Evolutionary conservation across 2,329 filamentous ascomycete genomes (phyloP), one percentile per base, ranked within the genome.

Genomic region (Zarea fungicola): DNA sequence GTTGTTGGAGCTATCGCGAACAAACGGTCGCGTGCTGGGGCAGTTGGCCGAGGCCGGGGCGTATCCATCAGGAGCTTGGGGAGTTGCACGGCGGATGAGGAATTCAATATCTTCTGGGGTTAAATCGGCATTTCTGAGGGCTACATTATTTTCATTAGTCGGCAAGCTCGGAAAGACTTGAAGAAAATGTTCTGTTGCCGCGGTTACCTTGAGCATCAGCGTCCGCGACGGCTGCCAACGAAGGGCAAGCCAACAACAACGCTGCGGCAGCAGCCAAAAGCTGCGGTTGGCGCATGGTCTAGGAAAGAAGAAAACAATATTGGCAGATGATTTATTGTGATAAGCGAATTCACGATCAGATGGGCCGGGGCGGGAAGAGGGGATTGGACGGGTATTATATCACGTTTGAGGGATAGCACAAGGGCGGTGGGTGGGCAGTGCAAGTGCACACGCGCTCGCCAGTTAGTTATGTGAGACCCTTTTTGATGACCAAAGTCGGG

Each of bases 1-100:
- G 28, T 56, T 55, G 22, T 67, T 66, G 39, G 86, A 87, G 56
- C 90, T 39, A n/a, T 50, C 48, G 13, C 48, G 83, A 48, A 95
- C 80, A 1, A 72, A 75, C 1, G 91, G 90, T 37, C 80, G 76
- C n/a, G 72, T 72, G 6, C 73, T 68, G 4, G 90, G 89, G 60
- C 91, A 96, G 54, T 77, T 65, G 35, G 87, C 84, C 6, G 69
- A 62, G 28, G 75, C 69, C 0, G 91, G 91, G 2, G 82, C 79
- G 65, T 96, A 96, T 53, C 81, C 80, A 59, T 60, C 48, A 45
- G 67, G 67, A 14, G 67, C 65, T n/a, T 50, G 48, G 19, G 48
- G 34, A 9, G 48, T 45, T 14, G 48, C 48, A 34, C 48, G 41
- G 26, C 48, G 48, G 25, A 45, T n/a, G 2, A 50, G 16, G n/a